Conservation (phyloP, 768 basidiomycete genomes). For the Lentinula sp. region DNA sequence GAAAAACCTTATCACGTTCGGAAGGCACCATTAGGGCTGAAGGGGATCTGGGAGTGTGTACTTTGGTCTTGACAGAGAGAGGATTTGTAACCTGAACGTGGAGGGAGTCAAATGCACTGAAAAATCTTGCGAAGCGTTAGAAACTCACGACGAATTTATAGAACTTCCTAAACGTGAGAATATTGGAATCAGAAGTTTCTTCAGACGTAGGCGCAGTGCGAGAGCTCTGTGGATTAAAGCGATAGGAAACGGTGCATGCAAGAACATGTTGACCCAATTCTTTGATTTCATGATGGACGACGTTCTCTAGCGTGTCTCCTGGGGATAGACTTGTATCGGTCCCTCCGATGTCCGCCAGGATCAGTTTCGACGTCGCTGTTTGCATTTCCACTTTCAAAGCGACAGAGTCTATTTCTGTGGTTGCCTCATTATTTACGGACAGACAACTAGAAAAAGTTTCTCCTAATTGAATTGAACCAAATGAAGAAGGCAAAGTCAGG, state of each 20-base stretch:
- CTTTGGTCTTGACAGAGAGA: slow-evolving; percentile 91
- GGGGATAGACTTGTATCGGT: slow-evolving; percentile 38
- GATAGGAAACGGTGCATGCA: slow-evolving; percentile 80
- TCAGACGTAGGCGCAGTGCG: slow-evolving; percentile 44
- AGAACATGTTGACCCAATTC: slow-evolving; percentile 90
- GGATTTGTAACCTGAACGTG: slow-evolving; percentile 79
- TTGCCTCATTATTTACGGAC: slow-evolving; percentile 76
- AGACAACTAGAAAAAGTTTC: slow-evolving; percentile 83
- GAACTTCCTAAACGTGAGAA: slow-evolving; percentile 30
- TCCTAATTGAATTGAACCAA: slow-evolving; percentile 84
- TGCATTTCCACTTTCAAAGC: slow-evolving; percentile 81
- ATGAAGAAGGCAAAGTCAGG: slow-evolving; percentile 75
- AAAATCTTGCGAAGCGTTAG: neutral
- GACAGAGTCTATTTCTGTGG: slow-evolving; percentile 56
- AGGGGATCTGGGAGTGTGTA: slow-evolving; percentile 71
- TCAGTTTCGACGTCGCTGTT: slow-evolving; percentile 60
- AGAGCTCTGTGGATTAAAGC: slow-evolving; percentile 48
- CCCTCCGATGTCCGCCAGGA: slow-evolving; percentile 61
- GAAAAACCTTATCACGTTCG: slow-evolving; percentile 79
- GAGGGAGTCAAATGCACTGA: neutral
- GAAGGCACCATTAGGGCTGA: slow-evolving; percentile 55
- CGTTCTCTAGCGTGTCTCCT: slow-evolving; percentile 57
- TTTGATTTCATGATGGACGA: slow-evolving; percentile 87
- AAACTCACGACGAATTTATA: slow-evolving; percentile 82
- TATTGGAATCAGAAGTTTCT: slow-evolving; percentile 41